Base-by-base conservation (phyloP, 495 filamentous ascomycete species). In the Umbilicaria muhlenbergii region DNA sequence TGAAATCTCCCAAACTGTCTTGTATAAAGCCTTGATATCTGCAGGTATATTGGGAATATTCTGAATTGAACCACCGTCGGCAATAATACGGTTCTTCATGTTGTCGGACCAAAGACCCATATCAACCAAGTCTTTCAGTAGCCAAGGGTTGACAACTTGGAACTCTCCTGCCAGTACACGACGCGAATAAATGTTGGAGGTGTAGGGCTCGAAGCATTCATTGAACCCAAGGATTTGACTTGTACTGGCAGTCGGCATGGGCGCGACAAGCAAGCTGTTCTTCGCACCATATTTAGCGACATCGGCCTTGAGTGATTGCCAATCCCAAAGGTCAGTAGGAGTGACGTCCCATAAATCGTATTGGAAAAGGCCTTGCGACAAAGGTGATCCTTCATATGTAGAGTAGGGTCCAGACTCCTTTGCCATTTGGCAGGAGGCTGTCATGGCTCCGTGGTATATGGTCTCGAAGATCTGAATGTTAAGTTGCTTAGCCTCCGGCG, bases 11-110 rank as follows among this genome's bases (percentile, higher is more conserved):
- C 91, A 98, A 14, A 98, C 91, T 17, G 91, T 98, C 77, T 98
- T 98, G 76, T 98, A 98, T 12, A 98, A 74, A 8, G 82, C 75
- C 71, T 96, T 98, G 74, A 94, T 83, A 50, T 96, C 91, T 21
- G 81, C 73, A 32, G 91, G 91, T 45, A 98, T 94, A 64, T 89
- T 94, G 52, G 87, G 80, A 49, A 98, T 85, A 64, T 87, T 86
- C 65, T 96, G 91, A 48, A 98, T 87, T 7, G 86, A 94, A 41
- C 91, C 91, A 50, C 86, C 86, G 39, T 91, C 89, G 48, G 91
- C 81, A 54, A 98, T 96, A 71, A 98, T 98, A 51, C 91, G 86
- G 70, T 98, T 98, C 75, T 98, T 98, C 91, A 98, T 98, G 71
- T 86, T 87, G 65, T 98, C 91, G 32, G 88, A 94, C 91, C 91